A percentile compares a stretch with the other conserved stretches of the same genome.
Conservation (phyloP, 257 asterid genomes). For the Coffea eugenioides region DNA sequence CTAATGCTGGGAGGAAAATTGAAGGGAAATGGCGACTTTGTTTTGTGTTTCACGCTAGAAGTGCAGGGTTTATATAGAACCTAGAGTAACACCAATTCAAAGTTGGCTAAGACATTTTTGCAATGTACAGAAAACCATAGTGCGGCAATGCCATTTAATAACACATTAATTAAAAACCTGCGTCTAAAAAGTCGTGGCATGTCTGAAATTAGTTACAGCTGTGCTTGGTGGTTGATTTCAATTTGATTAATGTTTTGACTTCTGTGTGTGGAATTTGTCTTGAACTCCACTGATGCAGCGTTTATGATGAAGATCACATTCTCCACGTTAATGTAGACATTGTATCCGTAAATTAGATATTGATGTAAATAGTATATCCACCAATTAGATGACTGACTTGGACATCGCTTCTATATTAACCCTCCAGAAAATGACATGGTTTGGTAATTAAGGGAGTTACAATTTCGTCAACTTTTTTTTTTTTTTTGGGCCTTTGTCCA, state of each 20-base stretch:
- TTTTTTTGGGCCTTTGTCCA: no score
- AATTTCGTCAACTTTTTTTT: no score
- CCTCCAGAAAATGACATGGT: no score
- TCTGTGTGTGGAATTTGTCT: neutral
- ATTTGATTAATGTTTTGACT: conserved; percentile 2
- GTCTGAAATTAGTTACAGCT: neutral
- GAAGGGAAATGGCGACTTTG: neutral
- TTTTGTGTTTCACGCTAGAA: conserved; percentile 4
- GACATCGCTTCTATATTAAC: no score
- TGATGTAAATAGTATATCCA: no score
- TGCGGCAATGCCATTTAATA: neutral
- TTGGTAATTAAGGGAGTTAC: no score
- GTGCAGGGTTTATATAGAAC: conserved; percentile 15
- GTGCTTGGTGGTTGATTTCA: neutral
- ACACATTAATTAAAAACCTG: neutral
- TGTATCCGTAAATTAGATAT: no score
- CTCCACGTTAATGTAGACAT: no score
- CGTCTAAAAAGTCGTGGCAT: neutral
- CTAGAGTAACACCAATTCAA: neutral
- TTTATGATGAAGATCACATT: neutral
- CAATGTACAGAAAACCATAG: neutral
- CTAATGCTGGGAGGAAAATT: neutral
- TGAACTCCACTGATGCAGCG: neutral
- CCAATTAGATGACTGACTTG: no score
- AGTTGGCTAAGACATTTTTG: neutral